Evolutionary conservation across 176 grass and related monocot genomes (phyloP), one percentile per base, ranked within the genome.

Genomic region (Carex littledalei): DNA sequence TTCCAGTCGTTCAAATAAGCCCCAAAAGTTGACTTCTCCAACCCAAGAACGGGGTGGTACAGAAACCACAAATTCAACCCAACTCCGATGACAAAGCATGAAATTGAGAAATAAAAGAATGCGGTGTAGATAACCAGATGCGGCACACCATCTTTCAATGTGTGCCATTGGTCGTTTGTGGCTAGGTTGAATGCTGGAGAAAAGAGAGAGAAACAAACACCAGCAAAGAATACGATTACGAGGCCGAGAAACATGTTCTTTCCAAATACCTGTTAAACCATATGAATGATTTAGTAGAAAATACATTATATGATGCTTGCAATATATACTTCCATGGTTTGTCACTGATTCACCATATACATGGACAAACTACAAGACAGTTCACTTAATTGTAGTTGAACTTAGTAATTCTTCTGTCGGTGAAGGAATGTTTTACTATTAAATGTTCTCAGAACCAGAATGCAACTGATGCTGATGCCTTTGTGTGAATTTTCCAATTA

Each of bases 91-190:
- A 89, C 67, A 11, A 95, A 99, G 63, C 96, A 99, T 0, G 96
- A 94, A 11, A 95, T 83, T 63, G 96, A 99, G 91, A 99, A 99
- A 85, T 99, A 99, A 88, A 99, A 95, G 90, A 99, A 99, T 61
- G 93, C 96, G 1, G 96, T 99, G 88, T 99, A 99, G 49, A 99
- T 90, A 76, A 95, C 93, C 56, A 99, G 66, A 80, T 99, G 93
- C 0, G 91, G 91, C 18, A 95, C 93, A 10, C 96, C 87, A 1
- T 92, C 67, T 71, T 92, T 92, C 63, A 99, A 68, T 29, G 88
- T 87, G 87, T 94, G 91, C 93, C 93, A 95, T 22, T 99, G 96
- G 37, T 99, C 96, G 6, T 99, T 99, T 35, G 93, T 99, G 0
- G 96, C 93, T 3, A 99, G 85, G 87, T 99, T 99, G 88, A 99